Conservation (phyloP, 202 grass and related monocot genomes). For the Schoenoplectus triqueter region DNA sequence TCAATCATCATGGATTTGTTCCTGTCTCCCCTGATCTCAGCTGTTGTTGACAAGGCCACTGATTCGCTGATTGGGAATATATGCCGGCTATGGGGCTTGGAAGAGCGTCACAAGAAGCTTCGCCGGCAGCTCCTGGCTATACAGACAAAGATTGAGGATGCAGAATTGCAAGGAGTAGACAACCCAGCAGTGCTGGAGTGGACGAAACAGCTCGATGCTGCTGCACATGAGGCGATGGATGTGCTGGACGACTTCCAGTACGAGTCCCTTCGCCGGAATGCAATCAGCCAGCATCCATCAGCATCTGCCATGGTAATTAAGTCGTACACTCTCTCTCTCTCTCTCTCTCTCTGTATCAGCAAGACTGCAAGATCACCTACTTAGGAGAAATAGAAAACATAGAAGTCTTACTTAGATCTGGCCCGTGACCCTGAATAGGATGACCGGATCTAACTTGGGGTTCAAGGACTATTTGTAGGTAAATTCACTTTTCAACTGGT, state of each 20-base stretch:
- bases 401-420: no score
- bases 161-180: background rate
- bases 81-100: background rate
- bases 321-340: no score
- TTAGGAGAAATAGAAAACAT: no score
- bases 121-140: background rate
- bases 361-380: no score
- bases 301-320: background rate
- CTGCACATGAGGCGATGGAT: background rate
- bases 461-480: no score
- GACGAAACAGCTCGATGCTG: background rate
- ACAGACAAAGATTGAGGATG: background rate
- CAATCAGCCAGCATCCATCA: background rate
- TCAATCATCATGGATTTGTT: background rate
- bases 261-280: background rate
- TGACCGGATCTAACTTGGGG: no score
- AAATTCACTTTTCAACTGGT: no score
- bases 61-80: background rate
- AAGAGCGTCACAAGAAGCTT: no score
- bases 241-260: slow-evolving; percentile 1
- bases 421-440: no score
- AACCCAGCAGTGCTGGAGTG: background rate
- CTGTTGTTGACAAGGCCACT: background rate
- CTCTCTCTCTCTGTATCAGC: no score
- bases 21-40: background rate